Conservation (phyloP, 148 eudicot genomes). For the Rheum nobile region DNA sequence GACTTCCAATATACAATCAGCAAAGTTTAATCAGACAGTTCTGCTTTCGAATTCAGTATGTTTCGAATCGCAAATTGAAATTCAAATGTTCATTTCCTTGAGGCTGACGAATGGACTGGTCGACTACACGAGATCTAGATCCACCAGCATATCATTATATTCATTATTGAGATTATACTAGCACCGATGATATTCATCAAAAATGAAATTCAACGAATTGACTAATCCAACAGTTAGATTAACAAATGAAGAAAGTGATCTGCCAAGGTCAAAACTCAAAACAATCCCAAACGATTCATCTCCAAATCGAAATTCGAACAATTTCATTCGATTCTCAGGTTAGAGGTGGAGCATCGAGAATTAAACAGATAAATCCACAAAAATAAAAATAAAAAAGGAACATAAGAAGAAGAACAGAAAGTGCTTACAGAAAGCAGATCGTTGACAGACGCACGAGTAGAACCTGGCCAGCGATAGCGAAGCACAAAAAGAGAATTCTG, state of each 20-base stretch:
- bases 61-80: neutral
- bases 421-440: neutral
- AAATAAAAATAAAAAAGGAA: neutral
- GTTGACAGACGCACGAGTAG: neutral
- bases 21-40: neutral
- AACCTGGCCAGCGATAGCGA: neutral
- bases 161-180: no score
- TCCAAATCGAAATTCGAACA: neutral
- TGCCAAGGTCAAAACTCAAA: neutral
- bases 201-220: neutral
- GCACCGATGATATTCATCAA: neutral
- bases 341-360: neutral
- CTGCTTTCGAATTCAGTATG: neutral
- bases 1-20: neutral
- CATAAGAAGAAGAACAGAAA: neutral
- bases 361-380: neutral
- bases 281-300: neutral
- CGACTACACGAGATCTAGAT: neutral
- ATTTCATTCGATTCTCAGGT: neutral
- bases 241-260: neutral
- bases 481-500: neutral
- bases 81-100: neutral
- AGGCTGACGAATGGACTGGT: neutral
- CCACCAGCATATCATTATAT: no score
- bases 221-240: neutral